Evolutionary conservation across 176 grass and related monocot genomes (phyloP), one percentile per base, ranked within the genome.

Genomic region (Triticum urartu): DNA sequence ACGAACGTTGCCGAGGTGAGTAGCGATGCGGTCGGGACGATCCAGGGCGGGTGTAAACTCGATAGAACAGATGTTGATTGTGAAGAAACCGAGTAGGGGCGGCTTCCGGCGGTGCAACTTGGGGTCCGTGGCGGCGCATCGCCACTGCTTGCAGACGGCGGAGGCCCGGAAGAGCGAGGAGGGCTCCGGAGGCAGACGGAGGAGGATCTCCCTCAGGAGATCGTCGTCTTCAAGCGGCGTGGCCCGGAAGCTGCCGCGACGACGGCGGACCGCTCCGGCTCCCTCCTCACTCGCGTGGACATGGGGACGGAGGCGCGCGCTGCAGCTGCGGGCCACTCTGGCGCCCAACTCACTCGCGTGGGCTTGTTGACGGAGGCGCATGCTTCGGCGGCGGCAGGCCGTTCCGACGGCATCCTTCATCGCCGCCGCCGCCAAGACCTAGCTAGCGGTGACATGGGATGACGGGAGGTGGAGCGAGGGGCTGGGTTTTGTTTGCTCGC

Each of bases 351-450:
- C 0, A 12, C 11, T 45, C 43, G 43, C 43, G 43, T 45, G 43
- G 43, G 11, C 0, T 45, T 45, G 43, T 45, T 3, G 0, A 12
- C 0, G 43, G 43, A 0, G 43, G 43, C 43, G 3, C 43, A 0
- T 45, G 43, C 11, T 45, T 45, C 11, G 0, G 0, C 11, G 43
- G 43, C 11, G 43, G 43, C 43, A 45, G 43, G 43, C 43, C 43
- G 0, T 45, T 45, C 11, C 43, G 11, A 0, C 11, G 43, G 1
- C 43, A 45, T 1, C 43, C 11, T 45, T 45, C 43, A 45, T 45
- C 11, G 43, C 43, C 43, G 11, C 43, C 43, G 43, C 43, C 43
- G 43, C 43, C 40, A 45, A 12, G 43, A 45, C 43, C 43, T 45
- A 45, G 43, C 43, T 45, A 45, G 43, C 38, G 38, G 43, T 45